Base-by-base conservation (phyloP, 768 basidiomycete genomes). In the Boletales sp. region DNA sequence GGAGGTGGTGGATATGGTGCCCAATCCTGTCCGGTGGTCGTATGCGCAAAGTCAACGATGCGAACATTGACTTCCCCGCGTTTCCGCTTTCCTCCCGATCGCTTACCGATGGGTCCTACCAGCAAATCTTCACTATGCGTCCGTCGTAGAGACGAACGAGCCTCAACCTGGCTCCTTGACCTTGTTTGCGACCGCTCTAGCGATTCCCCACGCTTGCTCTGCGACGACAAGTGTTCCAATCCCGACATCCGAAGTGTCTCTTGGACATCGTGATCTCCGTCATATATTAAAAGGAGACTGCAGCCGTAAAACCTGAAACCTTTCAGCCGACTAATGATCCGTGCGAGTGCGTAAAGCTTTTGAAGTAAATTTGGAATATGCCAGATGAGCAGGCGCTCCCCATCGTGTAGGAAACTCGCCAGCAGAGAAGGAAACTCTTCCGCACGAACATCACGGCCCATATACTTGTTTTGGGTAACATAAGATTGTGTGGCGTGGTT, bases 251-350 rank as follows among this genome's bases (percentile, higher is more conserved):
- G 76, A 64, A 87, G 84, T 17, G 75, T 77, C 58, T 90, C 86
- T 69, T 98, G 97, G 2, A 83, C 79, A 57, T 94, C 91, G 39
- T 74, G 77, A 65, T 98, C 94, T 37, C 97, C 97, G 64, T 99
- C 97, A 68, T 99, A 99, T 64, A 98, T 95, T 64, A 98, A 81
- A 45, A 99, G 82, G 40, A 99, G 81, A 56, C 90, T 93, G 71
- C 95, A 97, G 13, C 97, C 97, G 65, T 99, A 99, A 70, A 99
- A 98, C 43, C 97, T 84, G 72, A 90, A 99, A n/a, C 97, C 93
- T 59, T 87, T 89, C 52, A 99, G 74, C 8, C 87, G 82, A 64
- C 85, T 78, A 60, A 98, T 79, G 71, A 98, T 97, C 42, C 85
- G 82, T 21, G 95, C 94, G 42, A 99, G 82, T n/a, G 85, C 84